phyloP scores from a whole-genome alignment of 2,329 filamentous ascomycete species.

The Calonectria montana region DNA sequence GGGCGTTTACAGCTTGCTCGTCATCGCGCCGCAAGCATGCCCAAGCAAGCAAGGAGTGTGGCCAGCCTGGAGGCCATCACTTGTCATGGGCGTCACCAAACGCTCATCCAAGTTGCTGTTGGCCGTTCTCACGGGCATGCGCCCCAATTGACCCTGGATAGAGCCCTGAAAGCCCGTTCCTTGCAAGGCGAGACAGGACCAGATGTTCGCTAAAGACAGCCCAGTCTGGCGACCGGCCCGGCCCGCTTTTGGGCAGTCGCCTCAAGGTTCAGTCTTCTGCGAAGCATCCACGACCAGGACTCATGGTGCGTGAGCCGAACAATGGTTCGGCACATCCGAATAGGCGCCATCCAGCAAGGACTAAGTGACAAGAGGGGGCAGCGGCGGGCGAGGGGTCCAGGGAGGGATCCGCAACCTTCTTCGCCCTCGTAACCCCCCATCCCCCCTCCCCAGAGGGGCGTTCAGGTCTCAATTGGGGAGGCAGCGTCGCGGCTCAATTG shows the following conservation, averaged over 20 bases:
- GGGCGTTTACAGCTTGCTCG: slow-evolving; percentile 28
- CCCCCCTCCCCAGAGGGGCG: background rate
- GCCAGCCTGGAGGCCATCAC: slow-evolving; percentile 30
- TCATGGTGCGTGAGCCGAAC: slow-evolving; percentile 1
- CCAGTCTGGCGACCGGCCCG: slow-evolving; percentile 41
- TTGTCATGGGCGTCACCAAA: slow-evolving; percentile 24
- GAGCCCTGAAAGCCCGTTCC: slow-evolving; percentile 14
- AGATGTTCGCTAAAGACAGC: slow-evolving; percentile 35
- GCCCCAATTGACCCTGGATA: slow-evolving; percentile 22
- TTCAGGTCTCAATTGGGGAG: slow-evolving; percentile 3
- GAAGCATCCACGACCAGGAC: slow-evolving; percentile 9
- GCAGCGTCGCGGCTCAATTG: slow-evolving; percentile 27
- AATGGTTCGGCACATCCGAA: slow-evolving; percentile 11
- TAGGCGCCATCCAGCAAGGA: slow-evolving; percentile 6
- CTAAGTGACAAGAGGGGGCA: background rate
- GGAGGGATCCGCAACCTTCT: slow-evolving; percentile 16
- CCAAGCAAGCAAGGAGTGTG: slow-evolving; percentile 26
- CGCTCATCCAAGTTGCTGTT: slow-evolving; percentile 20
- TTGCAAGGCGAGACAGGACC: slow-evolving; percentile 29
- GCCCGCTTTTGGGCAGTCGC: slow-evolving; percentile 37
- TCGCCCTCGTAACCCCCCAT: background rate
- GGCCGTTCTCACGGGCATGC: slow-evolving; percentile 21
- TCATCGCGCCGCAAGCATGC: slow-evolving; percentile 24
- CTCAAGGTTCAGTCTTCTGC: slow-evolving; percentile 20
- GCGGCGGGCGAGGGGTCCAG: background rate